Evolutionary conservation across 192 early-diverging fungal genomes (phyloP), one percentile per base, ranked within the genome.

Genomic region (Coemansia sp.): DNA sequence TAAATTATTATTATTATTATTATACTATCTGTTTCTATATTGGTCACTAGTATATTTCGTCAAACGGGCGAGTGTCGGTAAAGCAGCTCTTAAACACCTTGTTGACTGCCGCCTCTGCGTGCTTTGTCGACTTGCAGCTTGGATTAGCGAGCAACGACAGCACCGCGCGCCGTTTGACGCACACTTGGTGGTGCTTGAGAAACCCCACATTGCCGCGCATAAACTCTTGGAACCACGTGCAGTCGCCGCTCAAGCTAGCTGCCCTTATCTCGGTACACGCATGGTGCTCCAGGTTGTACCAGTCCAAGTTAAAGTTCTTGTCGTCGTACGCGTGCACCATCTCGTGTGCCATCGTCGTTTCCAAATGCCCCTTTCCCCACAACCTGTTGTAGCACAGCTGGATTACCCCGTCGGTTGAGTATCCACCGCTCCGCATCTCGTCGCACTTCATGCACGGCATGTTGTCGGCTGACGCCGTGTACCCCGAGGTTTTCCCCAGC

Each of bases 261-360:
- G 91, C 91, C 8, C 91, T 82, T 21, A 92, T 78, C 84, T 93
- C 91, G 44, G 88, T 87, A 63, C 91, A 93, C 0, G 91, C 91
- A 56, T 91, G 91, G 65, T 92, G 90, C 35, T 81, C 82, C 48
- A 87, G 74, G 60, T 91, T 90, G 44, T 63, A 75, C 87, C 89
- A 90, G 41, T 91, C 83, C 5, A 93, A 66, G 35, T 88, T 85
- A 65, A 87, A 90, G 64, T 80, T 80, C 37, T 86, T 84, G 52
- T 93, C 82, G 53, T 93, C 91, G 65, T 88, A 91, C 50, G 90
- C 88, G 62, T 93, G 91, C 24, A 93, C 78, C 88, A 93, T 87
- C 68, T 98, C 95, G 63, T 98, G 95, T 7, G 91, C 90, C 83
- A 98, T 89, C 2, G 93, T 94, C 56, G 93, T 89, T 69, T 95